Percentiles rank a stretch among this genome's conserved stretches.
Conservation (phyloP, 305 asterid genomes). For the Fraxinus paxiana region DNA sequence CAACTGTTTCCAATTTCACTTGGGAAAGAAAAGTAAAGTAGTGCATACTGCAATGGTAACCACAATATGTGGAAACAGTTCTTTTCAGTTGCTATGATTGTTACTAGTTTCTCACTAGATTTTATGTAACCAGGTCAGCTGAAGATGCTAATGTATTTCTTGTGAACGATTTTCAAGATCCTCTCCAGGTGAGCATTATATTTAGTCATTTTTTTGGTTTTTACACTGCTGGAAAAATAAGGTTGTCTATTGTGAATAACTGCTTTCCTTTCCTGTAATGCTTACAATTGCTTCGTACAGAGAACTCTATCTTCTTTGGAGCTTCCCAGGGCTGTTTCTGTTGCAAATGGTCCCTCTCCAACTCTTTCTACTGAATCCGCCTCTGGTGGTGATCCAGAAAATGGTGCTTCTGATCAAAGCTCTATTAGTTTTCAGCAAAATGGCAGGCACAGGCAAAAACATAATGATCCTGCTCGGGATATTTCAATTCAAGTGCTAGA, state of each 20-base stretch:
- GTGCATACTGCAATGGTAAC: neutral
- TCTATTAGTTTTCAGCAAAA: slow-evolving; percentile 42
- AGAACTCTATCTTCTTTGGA: slow-evolving; percentile 91
- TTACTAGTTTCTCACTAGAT: slow-evolving; percentile 12
- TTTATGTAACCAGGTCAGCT: slow-evolving; percentile 65
- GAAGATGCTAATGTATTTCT: slow-evolving; percentile 93
- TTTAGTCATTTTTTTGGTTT: slow-evolving; percentile 16
- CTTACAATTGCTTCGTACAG: slow-evolving; percentile 37
- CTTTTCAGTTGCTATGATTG: slow-evolving; percentile 2
- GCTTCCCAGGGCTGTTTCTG: slow-evolving; percentile 72
- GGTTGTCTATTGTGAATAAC: slow-evolving; percentile 19
- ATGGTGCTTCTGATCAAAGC: slow-evolving; percentile 39
- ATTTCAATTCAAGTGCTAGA: slow-evolving; percentile 89
- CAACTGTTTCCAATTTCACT: slow-evolving; percentile 4
- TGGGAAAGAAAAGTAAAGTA: neutral
- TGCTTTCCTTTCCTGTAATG: slow-evolving; percentile 8
- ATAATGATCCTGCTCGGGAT: slow-evolving; percentile 85
- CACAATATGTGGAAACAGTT: slow-evolving; percentile 1
- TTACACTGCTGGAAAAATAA: neutral
- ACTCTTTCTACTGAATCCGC: slow-evolving; percentile 40
- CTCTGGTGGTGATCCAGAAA: slow-evolving; percentile 42
- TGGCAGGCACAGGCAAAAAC: slow-evolving; percentile 61
- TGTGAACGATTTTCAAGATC: slow-evolving; percentile 88
- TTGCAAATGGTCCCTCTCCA: slow-evolving; percentile 51
- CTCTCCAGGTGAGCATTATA: slow-evolving; percentile 71